Conservation (phyloP, 371 early-diverging fungal species). For the Nematocida sp. region DNA sequence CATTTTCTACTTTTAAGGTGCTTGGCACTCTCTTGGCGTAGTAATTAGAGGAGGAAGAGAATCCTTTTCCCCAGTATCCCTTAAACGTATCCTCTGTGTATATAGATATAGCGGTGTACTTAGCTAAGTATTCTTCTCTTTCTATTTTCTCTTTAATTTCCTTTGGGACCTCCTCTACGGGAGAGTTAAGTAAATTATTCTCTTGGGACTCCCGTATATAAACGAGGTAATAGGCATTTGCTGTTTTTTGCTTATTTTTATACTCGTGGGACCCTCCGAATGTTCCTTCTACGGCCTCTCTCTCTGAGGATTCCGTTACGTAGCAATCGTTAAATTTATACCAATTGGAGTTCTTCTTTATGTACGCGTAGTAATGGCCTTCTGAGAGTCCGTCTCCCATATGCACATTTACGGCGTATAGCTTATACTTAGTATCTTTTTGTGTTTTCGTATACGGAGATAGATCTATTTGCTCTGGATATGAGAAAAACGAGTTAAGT, state of each 20-base stretch:
- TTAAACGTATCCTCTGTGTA: constrained; percentile 17
- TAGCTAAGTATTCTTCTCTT: constrained; percentile 20
- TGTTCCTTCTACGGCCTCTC: constrained; percentile 76
- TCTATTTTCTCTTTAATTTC: constrained; percentile 13
- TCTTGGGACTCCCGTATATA: constrained; percentile 54
- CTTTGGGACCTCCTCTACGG: constrained; percentile 16
- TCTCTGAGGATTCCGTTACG: constrained; percentile 75
- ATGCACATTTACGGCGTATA: constrained; percentile 82
- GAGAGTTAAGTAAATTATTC: constrained; percentile 19
- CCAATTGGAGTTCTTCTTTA: constrained; percentile 72
- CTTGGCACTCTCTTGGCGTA: constrained; percentile 13
- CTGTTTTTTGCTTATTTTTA: constrained; percentile 52
- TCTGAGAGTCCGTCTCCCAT: constrained; percentile 79
- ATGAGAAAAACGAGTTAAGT: constrained; percentile 94
- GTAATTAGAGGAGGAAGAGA: neutral
- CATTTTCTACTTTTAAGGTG: constrained; percentile 15
- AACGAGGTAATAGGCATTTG: constrained; percentile 64
- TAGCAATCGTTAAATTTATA: constrained; percentile 92
- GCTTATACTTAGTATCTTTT: constrained; percentile 30
- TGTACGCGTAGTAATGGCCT: constrained; percentile 89
- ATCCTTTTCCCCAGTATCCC: constrained; percentile 49
- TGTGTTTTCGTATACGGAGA: constrained; percentile 74
- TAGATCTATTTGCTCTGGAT: constrained; percentile 79
- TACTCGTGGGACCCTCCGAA: constrained; percentile 71
- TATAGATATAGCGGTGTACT: neutral